These are phyloP conservation scores for Hemisphaericaspora subhashii DNA, from an alignment of 1,139 yeast species.

Conservation along the genomic window DNA sequence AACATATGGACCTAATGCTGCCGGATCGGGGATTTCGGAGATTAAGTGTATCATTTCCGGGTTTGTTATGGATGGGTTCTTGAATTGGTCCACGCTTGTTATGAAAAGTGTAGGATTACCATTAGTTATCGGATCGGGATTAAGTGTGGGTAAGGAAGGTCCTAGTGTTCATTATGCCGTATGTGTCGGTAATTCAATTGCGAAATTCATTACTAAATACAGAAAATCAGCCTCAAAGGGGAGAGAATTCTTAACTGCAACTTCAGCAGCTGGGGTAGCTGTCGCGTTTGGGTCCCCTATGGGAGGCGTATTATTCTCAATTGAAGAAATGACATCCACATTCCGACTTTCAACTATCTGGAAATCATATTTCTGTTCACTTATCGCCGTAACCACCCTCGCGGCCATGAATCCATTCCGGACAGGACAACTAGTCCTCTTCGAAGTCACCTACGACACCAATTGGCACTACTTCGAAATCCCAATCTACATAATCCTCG, in stretches of 20 bases:
- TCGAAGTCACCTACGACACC: constrained; percentile 81
- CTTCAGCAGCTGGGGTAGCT: constrained; percentile 71
- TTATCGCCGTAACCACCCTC: constrained; percentile 81
- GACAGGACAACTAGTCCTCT: constrained; percentile 90
- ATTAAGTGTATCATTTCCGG: constrained; percentile 95
- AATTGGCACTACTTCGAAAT: constrained; percentile 88
- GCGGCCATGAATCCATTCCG: constrained; percentile 84
- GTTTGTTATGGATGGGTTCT: constrained; percentile 74
- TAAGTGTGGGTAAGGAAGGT: constrained; percentile 83
- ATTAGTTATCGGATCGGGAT: constrained; percentile 78
- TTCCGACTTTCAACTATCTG: constrained; percentile 81
- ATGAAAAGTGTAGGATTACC: constrained; percentile 85
- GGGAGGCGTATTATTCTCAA: constrained; percentile 68
- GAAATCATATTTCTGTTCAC: constrained; percentile 89
- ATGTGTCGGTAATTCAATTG: constrained; percentile 71
- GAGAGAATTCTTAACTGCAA: constrained; percentile 58
- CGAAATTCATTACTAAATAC: constrained; percentile 50
- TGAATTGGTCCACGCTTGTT: constrained; percentile 69
- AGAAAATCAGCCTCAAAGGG: constrained; percentile 49
- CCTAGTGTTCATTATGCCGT: constrained; percentile 87
- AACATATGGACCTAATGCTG: constrained; percentile 81
- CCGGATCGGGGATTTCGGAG: constrained; percentile 97
- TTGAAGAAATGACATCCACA: constrained; percentile 73
- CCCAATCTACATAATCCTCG: constrained; percentile 75
- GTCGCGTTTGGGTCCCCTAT: constrained; percentile 75